Conservation (phyloP, 306 rosid species). For the Rosa rugosa region DNA sequence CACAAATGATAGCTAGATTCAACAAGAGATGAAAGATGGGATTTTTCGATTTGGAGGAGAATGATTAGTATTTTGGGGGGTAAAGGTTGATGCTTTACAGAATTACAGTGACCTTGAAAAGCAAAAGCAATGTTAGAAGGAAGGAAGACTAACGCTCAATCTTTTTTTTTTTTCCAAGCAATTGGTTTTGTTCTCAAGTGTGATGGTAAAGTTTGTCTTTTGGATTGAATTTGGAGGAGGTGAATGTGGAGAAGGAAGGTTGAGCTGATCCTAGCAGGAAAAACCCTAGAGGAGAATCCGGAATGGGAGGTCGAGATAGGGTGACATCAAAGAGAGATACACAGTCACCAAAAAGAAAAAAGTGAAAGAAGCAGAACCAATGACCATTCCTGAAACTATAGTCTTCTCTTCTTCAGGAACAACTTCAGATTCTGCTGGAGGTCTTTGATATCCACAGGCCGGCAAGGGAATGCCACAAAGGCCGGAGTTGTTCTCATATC, state of each 20-base stretch:
- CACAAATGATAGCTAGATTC: not conserved
- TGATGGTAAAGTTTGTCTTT: not conserved
- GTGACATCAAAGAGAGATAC: not conserved
- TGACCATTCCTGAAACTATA: slow-evolving; percentile 30
- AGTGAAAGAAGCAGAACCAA: slow-evolving; percentile 42
- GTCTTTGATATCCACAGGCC: slow-evolving; percentile 34
- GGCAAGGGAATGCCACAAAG: slow-evolving; percentile 66
- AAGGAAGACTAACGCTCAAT: not conserved
- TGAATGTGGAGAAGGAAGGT: not conserved
- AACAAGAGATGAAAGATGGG: not conserved
- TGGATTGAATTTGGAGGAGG: not conserved
- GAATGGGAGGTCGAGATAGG: not conserved
- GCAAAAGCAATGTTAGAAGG: not conserved
- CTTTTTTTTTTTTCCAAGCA: too few relatives aligned
- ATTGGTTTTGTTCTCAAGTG: not conserved
- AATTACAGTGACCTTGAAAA: not conserved
- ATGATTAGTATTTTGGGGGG: not conserved
- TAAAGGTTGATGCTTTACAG: not conserved
- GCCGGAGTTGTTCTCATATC: slow-evolving; percentile 60
- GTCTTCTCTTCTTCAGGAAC: slow-evolving; percentile 7
- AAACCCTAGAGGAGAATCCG: not conserved
- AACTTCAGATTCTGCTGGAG: slow-evolving; percentile 2
- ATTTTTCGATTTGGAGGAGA: not conserved
- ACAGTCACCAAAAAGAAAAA: slow-evolving; percentile 10
- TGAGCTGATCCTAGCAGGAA: not conserved